phyloP scores from a whole-genome alignment of 2,329 filamentous ascomycete species.

The Podosphaera leucotricha region DNA sequence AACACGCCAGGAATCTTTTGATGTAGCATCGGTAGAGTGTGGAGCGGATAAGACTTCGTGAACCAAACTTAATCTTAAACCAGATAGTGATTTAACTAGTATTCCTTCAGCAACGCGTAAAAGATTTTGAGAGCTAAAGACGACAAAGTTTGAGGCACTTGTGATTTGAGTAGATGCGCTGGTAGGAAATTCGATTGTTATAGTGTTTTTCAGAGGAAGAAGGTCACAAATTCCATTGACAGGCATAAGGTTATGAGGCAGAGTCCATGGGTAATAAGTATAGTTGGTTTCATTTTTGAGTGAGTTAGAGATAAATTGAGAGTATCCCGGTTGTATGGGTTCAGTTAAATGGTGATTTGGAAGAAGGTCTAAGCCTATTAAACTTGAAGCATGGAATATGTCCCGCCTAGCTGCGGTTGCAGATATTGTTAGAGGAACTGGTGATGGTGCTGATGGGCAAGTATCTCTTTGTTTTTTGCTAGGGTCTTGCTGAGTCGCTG shows the following conservation, averaged over 20 bases:
- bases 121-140: slow-evolving; percentile 25
- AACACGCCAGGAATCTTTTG: slow-evolving; percentile 38
- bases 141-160: slow-evolving; percentile 18
- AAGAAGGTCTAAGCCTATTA: slow-evolving; percentile 61
- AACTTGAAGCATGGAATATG: slow-evolving; percentile 68
- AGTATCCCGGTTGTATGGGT: not conserved
- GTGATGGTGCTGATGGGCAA: slow-evolving; percentile 40
- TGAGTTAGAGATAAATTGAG: not conserved
- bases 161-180: slow-evolving; percentile 1
- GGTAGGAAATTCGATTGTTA: slow-evolving; percentile 39
- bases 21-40: slow-evolving; percentile 14
- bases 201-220: slow-evolving; percentile 45
- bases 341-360: slow-evolving; percentile 30
- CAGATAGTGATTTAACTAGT: slow-evolving; percentile 27
- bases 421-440: slow-evolving; percentile 48
- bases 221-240: slow-evolving; percentile 52
- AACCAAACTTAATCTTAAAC: slow-evolving; percentile 42
- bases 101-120: slow-evolving; percentile 24
- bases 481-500: slow-evolving; percentile 5
- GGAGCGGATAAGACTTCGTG: slow-evolving; percentile 26
- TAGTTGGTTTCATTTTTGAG: slow-evolving; percentile 36
- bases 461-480: slow-evolving; percentile 19
- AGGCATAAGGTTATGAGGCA: slow-evolving; percentile 54
- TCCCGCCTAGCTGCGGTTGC: slow-evolving; percentile 57
- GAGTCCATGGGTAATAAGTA: slow-evolving; percentile 80